Conservation (phyloP, 768 basidiomycete species). For the Rhodosporidiobolus odoratus region DNA sequence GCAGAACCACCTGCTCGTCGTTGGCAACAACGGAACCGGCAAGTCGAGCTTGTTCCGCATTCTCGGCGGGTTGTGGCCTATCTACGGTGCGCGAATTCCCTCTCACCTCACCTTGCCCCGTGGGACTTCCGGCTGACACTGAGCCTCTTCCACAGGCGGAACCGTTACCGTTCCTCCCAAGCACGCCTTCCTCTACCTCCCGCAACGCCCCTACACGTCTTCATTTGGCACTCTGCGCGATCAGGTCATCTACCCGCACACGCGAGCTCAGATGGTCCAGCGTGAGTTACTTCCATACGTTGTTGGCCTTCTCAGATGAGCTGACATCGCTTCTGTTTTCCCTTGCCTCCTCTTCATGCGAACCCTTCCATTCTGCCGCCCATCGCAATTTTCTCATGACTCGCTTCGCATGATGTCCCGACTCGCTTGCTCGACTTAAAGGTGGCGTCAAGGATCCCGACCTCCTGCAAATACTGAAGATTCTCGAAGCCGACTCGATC, state of each 20-base stretch:
- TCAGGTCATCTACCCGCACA: constrained; percentile 93
- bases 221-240: constrained; percentile 87
- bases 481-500: constrained; percentile 76
- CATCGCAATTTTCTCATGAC: too few species aligned
- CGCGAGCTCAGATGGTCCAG: constrained; percentile 65
- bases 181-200: constrained; percentile 84
- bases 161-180: constrained; percentile 82
- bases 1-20: constrained; percentile 83
- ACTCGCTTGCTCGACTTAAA: constrained; percentile 43
- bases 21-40: constrained; percentile 78
- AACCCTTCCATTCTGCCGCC: background rate
- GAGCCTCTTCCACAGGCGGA: constrained; percentile 51
- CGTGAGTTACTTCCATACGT: constrained; percentile 52
- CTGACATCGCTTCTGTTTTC: background rate
- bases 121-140: background rate
- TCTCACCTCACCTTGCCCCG: background rate
- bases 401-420: too few species aligned
- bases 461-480: constrained; percentile 62
- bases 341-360: background rate
- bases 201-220: constrained; percentile 93
- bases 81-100: constrained; percentile 54
- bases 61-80: constrained; percentile 91
- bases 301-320: background rate
- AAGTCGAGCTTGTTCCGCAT: constrained; percentile 71
- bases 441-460: constrained; percentile 71